Base-by-base conservation (phyloP, 2,329 filamentous ascomycete genomes). In the Fusarium begoniae region DNA sequence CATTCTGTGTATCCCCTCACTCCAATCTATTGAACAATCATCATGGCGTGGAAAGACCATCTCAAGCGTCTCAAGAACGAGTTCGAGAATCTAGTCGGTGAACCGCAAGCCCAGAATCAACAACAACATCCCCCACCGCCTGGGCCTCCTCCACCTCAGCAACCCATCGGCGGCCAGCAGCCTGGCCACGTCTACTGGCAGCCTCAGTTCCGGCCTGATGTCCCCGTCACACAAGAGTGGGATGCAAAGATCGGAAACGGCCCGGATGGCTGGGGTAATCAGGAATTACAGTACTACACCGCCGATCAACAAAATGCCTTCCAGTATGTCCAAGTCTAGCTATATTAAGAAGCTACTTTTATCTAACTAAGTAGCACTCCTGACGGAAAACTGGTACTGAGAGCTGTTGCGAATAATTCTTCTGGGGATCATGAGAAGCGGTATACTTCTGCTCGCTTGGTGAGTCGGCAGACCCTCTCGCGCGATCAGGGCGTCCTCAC, bases 251-350 rank as follows among this genome's bases (percentile, higher is more conserved):
- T 87, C 53, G 85, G 86, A 35, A 86, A 86, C 40, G 89, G 89
- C 35, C 85, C 84, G n/a, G 85, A 89, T 75, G 89, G 89, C 43
- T 91, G 89, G 89, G 89, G 89, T 28, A 91, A 91, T 76, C 86
- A 89, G 69, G 89, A 91, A 81, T 81, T 88, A 55, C 85, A 91
- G 79, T 86, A 88, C 80, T 91, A 91, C 78, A 87, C 87, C 11
- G 81, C 84, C 40, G 79, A 81, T 17, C 78, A 83, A 2, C 76
- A 82, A 9, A 90, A 90, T 75, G 85, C 85, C 28, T 91, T 90
- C 78, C 84, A 90, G 82, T 83, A 69, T 35, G 81, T 57, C 10
- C 20, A 68, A 38, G 80, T 44, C 13, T 32, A 41, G 8, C 30
- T 10, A 6, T 47, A 18, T 10, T 4, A 17, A 28, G n/a, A 37